These are phyloP conservation scores for Suzukiozyma palmioleophila DNA, from an alignment of 1,139 yeast genomes.

Conservation along the genomic window DNA sequence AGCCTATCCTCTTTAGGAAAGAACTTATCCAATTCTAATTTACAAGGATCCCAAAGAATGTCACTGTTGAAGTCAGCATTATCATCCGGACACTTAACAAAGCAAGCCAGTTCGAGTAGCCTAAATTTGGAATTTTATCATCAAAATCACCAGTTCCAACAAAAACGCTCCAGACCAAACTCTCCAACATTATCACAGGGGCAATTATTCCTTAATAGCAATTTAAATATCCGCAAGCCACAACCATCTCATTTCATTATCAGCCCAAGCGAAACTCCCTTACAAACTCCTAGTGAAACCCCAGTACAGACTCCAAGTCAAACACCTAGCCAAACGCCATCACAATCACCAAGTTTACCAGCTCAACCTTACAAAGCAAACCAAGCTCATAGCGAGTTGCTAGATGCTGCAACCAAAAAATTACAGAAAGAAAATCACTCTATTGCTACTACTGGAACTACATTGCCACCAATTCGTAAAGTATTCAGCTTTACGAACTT, in stretches of 20 bases:
- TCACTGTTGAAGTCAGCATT: constrained; percentile 32
- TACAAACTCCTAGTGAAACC: constrained; percentile 33
- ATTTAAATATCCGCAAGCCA: constrained; percentile 6
- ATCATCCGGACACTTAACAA: constrained; percentile 7
- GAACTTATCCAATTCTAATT: constrained; percentile 19
- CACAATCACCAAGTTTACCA: constrained; percentile 21
- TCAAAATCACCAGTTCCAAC: constrained; percentile 6
- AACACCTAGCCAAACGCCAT: constrained; percentile 40
- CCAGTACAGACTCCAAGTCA: constrained; percentile 44
- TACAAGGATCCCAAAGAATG: constrained; percentile 29
- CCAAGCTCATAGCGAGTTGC: constrained; percentile 10
- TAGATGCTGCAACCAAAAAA: constrained; percentile 20
- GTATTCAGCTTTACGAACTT: constrained; percentile 30
- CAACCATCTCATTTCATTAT: constrained; percentile 13
- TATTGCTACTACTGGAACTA: constrained; percentile 40
- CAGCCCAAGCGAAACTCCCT: constrained; percentile 16
- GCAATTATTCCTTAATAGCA: constrained; percentile 8
- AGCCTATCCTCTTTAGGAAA: constrained; percentile 26
- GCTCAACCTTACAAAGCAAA: constrained; percentile 1
- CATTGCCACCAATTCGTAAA: constrained; percentile 41
- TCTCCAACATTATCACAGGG: constrained; percentile 25
- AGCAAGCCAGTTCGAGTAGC: constrained; percentile 16
- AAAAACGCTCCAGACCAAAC: constrained; percentile 40
- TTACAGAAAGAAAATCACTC: constrained; percentile 15
- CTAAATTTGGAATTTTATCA: constrained; percentile 26